Evolutionary conservation across 306 rosid species (phyloP), one percentile per base, ranked within the genome.

Genomic region (Rubus idaeus): DNA sequence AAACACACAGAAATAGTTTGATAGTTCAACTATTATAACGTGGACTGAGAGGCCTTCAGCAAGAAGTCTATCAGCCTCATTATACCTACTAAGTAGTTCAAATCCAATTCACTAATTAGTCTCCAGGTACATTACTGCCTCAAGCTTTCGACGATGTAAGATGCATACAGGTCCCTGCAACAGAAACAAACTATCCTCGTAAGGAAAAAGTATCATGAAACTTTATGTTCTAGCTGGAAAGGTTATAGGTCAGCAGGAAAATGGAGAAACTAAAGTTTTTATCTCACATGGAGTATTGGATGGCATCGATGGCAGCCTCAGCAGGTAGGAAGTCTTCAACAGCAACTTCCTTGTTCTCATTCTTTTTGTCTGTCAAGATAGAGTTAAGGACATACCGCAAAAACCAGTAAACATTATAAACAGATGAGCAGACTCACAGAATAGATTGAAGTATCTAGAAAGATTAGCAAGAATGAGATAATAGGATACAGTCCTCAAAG

Each of bases 401-500:
- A 68, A 35, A 71, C 70, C 66, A 73, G 77, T 58, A n/a, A 30
- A 55, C 47, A 52, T 20, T 6, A 53, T 47, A 61, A 16, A 50
- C 18, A 53, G 35, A 71, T 2, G 13, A 79, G 2, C 46, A 56
- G 73, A 45, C 52, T 23, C 69, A 10, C 13, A 23, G 46, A 47
- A 13, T 16, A 41, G 51, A 23, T 49, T n/a, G 58, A 52, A 26
- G 46, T 42, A 41, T 52, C 23, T 14, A 52, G 68, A 17, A 39
- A 17, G 6, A 50, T 30, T 45, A 8, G 56, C 67, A 73, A 44
- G 55, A 55, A 42, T 73, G 44, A 12, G 16, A 23, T 23, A 60
- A 47, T 58, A 14, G 97, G 98, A 92, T 95, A 92, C 97, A 95
- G 81, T 95, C 99, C 86, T 95, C 97, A 82, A 95, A 95, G 87